These are phyloP conservation scores for Penicillium sumatraense DNA, from an alignment of 2,329 filamentous ascomycete species.

Conservation along the genomic window DNA sequence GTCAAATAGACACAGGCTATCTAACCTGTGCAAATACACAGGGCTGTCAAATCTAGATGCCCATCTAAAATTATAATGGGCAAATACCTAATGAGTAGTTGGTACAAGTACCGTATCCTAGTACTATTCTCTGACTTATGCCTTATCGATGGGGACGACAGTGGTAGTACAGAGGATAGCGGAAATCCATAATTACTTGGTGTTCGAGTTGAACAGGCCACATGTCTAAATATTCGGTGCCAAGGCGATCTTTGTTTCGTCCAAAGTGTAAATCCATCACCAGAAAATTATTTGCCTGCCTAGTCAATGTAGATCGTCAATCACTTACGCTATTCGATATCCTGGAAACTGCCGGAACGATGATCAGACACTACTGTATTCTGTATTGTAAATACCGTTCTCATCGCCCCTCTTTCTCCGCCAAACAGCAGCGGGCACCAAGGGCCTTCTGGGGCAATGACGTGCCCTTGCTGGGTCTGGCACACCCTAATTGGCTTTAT, in stretches of 20 bases:
- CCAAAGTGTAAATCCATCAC: background rate
- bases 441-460: slow-evolving; percentile 15
- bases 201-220: background rate
- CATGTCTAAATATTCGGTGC: slow-evolving; percentile 3
- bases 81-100: no score
- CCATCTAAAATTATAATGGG: no score
- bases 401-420: background rate
- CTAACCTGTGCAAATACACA: no score
- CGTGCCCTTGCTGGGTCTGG: slow-evolving; percentile 20
- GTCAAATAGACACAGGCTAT: no score
- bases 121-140: no score
- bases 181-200: no score
- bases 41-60: no score
- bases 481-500: slow-evolving; percentile 10
- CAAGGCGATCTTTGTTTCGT: background rate
- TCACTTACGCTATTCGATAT: background rate
- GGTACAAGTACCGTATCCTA: no score
- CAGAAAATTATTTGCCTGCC: background rate
- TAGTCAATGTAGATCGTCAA: background rate
- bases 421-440: slow-evolving; percentile 1
- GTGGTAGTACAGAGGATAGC: no score
- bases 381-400: background rate
- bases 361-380: slow-evolving; percentile 4
- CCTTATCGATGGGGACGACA: no score
- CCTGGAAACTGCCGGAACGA: background rate